phyloP scores from a whole-genome alignment of 2,329 filamentous ascomycete species.

The Xylariomycetidae sp. region DNA sequence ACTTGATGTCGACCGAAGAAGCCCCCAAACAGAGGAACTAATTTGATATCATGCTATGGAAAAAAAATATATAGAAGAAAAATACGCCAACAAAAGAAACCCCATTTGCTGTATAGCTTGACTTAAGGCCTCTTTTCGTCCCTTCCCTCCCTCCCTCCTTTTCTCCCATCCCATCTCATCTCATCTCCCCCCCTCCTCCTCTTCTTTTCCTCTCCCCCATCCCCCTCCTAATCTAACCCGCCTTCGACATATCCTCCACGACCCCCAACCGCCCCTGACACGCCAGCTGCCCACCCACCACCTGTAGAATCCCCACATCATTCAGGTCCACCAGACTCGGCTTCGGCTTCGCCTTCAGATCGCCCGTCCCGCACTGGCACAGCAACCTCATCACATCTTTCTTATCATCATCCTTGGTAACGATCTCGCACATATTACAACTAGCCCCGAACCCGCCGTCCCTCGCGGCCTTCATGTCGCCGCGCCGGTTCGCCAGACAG shows the following conservation, averaged over 20 bases:
- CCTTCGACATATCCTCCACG: no score
- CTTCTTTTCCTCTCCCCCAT: not conserved
- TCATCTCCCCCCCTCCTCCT: no score
- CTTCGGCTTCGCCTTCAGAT: not conserved
- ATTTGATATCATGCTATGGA: no score
- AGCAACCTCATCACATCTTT: not conserved
- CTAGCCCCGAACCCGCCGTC: not conserved
- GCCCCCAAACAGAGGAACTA: no score
- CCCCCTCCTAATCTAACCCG: no score
- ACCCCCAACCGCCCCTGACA: not conserved
- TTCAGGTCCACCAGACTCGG: not conserved
- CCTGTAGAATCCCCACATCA: not conserved
- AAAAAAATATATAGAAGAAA: no score
- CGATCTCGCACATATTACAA: not conserved
- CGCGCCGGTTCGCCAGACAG: not conserved
- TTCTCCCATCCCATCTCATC: no score
- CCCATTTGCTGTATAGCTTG: no score
- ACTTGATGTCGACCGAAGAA: no score
- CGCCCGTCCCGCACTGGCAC: not conserved
- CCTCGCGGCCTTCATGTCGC: not conserved
- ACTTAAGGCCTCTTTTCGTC: no score
- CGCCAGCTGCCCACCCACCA: not conserved
- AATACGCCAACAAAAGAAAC: no score
- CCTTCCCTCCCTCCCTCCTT: no score
- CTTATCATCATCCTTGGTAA: not conserved